These are phyloP conservation scores for Hymenotorrendiella dingleyae DNA, from an alignment of 2,329 filamentous ascomycete genomes.

Conservation along the genomic window DNA sequence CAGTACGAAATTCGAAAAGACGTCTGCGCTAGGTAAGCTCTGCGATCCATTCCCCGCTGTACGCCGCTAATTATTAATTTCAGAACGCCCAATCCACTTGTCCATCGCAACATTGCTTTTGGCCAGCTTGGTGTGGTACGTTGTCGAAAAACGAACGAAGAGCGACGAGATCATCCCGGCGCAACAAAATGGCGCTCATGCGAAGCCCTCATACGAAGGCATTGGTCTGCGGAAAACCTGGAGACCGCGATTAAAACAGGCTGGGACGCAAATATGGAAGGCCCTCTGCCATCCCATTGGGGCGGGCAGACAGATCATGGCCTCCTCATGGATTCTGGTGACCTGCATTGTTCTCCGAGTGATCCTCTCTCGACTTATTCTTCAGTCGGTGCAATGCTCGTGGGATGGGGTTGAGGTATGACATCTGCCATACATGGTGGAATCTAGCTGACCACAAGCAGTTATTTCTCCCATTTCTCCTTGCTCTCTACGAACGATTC, in stretches of 20 bases:
- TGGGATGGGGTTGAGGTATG: slow-evolving; percentile 11
- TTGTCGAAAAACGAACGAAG: neutral
- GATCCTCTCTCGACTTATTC: slow-evolving; percentile 6
- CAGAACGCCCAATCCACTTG: slow-evolving; percentile 8
- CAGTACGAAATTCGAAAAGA: slow-evolving; percentile 2
- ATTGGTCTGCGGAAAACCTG: neutral
- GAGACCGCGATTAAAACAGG: neutral
- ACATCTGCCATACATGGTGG: neutral
- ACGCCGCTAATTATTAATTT: neutral
- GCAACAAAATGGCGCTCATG: neutral
- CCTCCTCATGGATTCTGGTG: slow-evolving; percentile 4
- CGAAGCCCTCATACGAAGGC: neutral
- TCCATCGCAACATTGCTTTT: slow-evolving; percentile 1
- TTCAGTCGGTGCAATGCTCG: slow-evolving; percentile 7
- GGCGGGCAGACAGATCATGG: neutral
- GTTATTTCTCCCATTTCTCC: slow-evolving; percentile 10
- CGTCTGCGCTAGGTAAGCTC: slow-evolving; percentile 4
- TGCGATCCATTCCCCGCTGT: neutral
- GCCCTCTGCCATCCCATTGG: neutral
- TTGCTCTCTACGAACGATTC: slow-evolving; percentile 5
- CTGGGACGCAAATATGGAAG: neutral
- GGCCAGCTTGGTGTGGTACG: slow-evolving; percentile 1
- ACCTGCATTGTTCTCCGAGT: slow-evolving; percentile 5
- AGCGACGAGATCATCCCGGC: neutral
- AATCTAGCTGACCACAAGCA: neutral